Percentiles rank a stretch among this genome's conserved stretches.
Evolutionary conservation across 805 yeast species (phyloP).

Genomic region (Dipodascopsis tothii): DNA sequence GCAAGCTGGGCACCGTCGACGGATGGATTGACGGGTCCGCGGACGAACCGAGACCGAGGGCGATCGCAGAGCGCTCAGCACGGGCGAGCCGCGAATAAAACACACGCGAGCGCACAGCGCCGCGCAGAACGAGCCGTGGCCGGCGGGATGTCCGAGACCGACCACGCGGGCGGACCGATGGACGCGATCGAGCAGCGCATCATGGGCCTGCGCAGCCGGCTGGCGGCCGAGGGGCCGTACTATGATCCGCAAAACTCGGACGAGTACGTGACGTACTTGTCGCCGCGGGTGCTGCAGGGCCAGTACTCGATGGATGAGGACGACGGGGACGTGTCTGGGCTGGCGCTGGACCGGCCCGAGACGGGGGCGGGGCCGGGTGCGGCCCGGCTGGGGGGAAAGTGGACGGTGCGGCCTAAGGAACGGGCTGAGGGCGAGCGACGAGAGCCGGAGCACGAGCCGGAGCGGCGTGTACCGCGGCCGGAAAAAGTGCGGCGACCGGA

Average conservation of each 20-base stretch:
- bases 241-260: conserved; percentile 3
- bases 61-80: too few relatives aligned
- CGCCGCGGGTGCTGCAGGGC: background rate
- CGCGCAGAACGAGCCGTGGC: too few relatives aligned
- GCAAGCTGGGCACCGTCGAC: too few relatives aligned
- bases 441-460: background rate
- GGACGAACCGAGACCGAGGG: too few relatives aligned
- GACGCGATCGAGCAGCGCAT: conserved; percentile 5
- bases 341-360: background rate
- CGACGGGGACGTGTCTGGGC: background rate
- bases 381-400: background rate
- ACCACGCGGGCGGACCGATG: too few relatives aligned
- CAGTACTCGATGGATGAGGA: background rate
- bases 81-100: too few relatives aligned
- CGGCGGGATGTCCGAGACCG: too few relatives aligned
- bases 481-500: too few relatives aligned
- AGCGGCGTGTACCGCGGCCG: background rate
- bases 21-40: too few relatives aligned
- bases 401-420: background rate
- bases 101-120: too few relatives aligned
- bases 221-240: conserved; percentile 9
- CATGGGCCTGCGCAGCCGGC: conserved; percentile 4
- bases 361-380: too few relatives aligned
- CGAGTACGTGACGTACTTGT: conserved; percentile 8
- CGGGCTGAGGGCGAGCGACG: background rate